Evolutionary conservation across 202 grass and related monocot species (phyloP).

Genomic region (Brachypodium distachyon): DNA sequence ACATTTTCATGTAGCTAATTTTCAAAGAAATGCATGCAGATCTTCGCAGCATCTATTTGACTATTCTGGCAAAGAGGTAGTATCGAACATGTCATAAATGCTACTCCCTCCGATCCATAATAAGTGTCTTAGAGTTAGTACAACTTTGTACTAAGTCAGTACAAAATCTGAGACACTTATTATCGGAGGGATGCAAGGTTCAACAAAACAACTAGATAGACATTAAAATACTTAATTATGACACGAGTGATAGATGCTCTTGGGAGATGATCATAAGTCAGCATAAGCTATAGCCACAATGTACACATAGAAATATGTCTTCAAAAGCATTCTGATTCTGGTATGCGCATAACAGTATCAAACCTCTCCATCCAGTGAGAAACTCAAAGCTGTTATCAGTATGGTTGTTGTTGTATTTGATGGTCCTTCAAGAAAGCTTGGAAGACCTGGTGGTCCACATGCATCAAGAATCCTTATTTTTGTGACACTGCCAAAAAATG

Average conservation of each 20-base stretch:
- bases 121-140: no score
- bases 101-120: no score
- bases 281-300: background rate
- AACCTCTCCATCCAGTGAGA: conserved; percentile 93
- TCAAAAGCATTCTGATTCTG: background rate
- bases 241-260: background rate
- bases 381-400: conserved; percentile 84
- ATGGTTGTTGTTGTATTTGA: conserved; percentile 44
- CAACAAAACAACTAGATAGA: background rate
- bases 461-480: conserved; percentile 99
- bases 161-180: no score
- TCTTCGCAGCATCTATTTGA: background rate
- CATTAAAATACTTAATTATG: background rate
- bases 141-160: no score
- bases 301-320: background rate
- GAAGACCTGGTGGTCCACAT: conserved; percentile 86
- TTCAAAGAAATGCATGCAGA: background rate
- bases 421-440: conserved; percentile 67
- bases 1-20: background rate
- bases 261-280: background rate
- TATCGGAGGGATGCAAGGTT: no score
- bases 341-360: conserved; percentile 13
- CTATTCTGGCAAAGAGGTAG: background rate
- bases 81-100: background rate
- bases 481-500: conserved; percentile 51